phyloP scores from a whole-genome alignment of 495 filamentous ascomycete genomes.

The Chaetomium fimeti region DNA sequence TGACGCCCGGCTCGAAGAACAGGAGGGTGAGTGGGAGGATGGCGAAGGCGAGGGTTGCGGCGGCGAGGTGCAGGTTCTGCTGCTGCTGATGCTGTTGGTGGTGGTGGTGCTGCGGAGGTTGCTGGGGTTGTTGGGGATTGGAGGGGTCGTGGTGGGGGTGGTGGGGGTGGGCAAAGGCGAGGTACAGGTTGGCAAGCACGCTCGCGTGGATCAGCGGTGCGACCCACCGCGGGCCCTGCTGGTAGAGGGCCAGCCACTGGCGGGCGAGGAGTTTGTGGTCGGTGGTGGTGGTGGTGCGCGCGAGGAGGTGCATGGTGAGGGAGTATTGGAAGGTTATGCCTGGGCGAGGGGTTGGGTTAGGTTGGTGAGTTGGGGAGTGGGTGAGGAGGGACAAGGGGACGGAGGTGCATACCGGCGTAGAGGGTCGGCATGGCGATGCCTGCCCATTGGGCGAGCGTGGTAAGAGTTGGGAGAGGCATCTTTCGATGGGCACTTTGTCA shows the following conservation, averaged over 20 bases:
- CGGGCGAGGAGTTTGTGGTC: conserved; percentile 18
- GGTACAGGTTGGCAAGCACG: conserved; percentile 21
- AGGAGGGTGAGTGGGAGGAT: conserved; percentile 25
- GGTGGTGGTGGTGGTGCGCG: conserved; percentile 2
- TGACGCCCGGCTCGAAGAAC: conserved; percentile 29
- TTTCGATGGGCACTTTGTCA: neutral
- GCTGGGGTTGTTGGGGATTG: too few species aligned
- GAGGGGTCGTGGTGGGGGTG: too few species aligned
- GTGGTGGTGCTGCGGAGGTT: neutral
- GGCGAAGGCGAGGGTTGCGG: neutral
- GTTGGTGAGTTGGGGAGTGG: neutral
- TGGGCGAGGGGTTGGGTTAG: neutral
- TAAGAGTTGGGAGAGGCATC: neutral
- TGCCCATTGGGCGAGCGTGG: conserved; percentile 14
- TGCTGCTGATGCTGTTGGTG: neutral
- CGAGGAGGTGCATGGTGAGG: conserved; percentile 13
- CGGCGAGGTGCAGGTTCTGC: conserved; percentile 2
- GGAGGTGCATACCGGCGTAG: conserved; percentile 15
- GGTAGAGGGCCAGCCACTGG: conserved; percentile 29
- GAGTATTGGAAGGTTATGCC: conserved; percentile 24
- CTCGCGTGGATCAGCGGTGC: conserved; percentile 16
- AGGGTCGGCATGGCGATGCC: conserved; percentile 16
- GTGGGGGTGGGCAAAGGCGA: conserved; percentile 9
- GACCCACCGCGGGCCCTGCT: conserved; percentile 26
- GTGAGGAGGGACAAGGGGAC: neutral